These are phyloP conservation scores for Atkinsonella texensis DNA, from an alignment of 2,329 filamentous ascomycete genomes.

Conservation along the genomic window DNA sequence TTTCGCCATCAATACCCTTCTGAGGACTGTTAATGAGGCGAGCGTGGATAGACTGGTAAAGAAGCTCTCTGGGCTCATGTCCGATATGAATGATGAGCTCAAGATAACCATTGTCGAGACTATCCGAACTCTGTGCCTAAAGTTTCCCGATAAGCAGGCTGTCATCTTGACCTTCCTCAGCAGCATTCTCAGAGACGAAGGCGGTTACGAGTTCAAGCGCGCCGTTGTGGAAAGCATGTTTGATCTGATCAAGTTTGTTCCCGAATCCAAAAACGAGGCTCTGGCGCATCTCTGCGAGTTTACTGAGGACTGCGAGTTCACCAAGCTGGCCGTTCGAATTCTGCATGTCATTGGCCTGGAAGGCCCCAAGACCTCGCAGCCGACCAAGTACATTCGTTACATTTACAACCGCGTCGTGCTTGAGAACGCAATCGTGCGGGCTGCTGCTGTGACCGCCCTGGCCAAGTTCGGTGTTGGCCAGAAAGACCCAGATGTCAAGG, in stretches of 20 bases:
- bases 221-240: constrained; percentile 99
- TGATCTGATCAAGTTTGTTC: constrained; percentile 96
- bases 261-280: constrained; percentile 69
- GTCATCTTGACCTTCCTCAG: constrained; percentile 96
- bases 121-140: constrained; percentile 89
- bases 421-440: constrained; percentile 91
- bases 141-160: constrained; percentile 96
- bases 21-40: constrained; percentile 96
- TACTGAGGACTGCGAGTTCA: constrained; percentile 98
- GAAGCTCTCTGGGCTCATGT: constrained; percentile 97
- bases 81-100: constrained; percentile 97
- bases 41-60: constrained; percentile 97
- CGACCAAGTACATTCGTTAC: constrained; percentile 97
- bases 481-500: constrained; percentile 92
- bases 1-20: constrained; percentile 92
- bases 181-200: constrained; percentile 91
- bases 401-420: constrained; percentile 98
- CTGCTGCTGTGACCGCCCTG: constrained; percentile 86
- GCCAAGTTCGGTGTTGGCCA: constrained; percentile 97
- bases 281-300: constrained; percentile 96
- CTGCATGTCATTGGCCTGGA: constrained; percentile 88
- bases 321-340: constrained; percentile 90
- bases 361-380: constrained; percentile 87
- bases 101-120: constrained; percentile 99
- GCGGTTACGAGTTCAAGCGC: constrained; percentile 96